Evolutionary conservation across 2,329 filamentous ascomycete species (phyloP), one percentile per base, ranked within the genome.

Genomic region (Cryphonectria carpinicola): DNA sequence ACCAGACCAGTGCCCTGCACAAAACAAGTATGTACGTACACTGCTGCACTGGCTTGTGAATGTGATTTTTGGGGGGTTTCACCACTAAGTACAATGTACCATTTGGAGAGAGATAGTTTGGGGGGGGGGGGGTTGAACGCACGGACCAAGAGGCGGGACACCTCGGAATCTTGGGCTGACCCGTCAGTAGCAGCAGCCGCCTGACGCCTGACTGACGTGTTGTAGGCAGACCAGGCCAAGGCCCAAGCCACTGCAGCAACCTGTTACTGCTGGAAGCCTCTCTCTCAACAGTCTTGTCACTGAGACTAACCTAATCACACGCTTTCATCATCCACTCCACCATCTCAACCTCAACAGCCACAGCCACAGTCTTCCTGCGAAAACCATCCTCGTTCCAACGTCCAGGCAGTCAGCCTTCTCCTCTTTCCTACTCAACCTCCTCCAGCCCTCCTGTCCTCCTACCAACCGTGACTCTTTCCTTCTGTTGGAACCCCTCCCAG

Each of bases 241-340:
- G 62, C 49, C 52, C 22, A 62, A 64, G 63, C 66, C 68, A 46
- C 28, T 28, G 32, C 56, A 63, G 56, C 68, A 70, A 66, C 46
- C 62, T 52, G 37, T 61, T 61, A 19, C 52, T 61, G 37, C 37
- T 49, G 19, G 54, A 32, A 60, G 46, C 46, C 43, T 49, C 46
- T 56, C 49, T 62, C 58, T 35, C 52, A 46, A 49, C n/a, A 65
- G 49, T 60, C 68, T 66, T 46, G 63, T 46, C 63, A 46, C 62
- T 66, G 60, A 52, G 67, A 5, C n/a, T 64, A 60, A 49, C 58
- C 67, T 28, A 32, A 70, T 67, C 69, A 46, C 71, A 61, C 64
- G 60, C 66, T 66, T 62, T 66, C 66, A 69, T 67, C 69, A 69
- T 71, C 66, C 69, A 69, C 69, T 58, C 69, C 71, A 66, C 63